Base-by-base conservation (phyloP, 768 basidiomycete genomes). In the Naganishia kalamii region DNA sequence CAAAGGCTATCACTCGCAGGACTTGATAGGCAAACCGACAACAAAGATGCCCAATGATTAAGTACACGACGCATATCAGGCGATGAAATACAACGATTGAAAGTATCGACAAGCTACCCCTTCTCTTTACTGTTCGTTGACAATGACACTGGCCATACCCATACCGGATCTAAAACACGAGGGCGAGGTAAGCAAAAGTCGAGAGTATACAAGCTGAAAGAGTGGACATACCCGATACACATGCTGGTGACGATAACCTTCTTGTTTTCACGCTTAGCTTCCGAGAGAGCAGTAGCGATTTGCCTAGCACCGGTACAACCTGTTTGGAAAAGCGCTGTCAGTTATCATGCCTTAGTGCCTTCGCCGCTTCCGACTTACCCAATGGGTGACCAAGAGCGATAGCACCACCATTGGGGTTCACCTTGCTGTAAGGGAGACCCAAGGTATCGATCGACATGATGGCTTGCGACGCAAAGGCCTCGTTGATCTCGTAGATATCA, bases 381-480 rank as follows among this genome's bases (percentile, higher is more conserved):
- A 62, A 30, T 50, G 30, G 49, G 66, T 76, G 54, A 90, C 88
- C 90, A 86, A 90, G 52, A 33, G 65, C 65, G 21, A 66, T 66
- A 32, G 59, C 57, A 33, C 65, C 88, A 68, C 88, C 89, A 15
- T 90, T 35, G 65, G 50, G 71, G 74, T 96, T 96, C 71, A 92
- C 87, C 77, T 87, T 92, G 25, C 71, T 72, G 60, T 72, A 75
- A 40, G 70, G 85, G 48, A 94, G 82, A 29, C 82, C 80, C 27
- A 93, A 82, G 72, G 90, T 81, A 71, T 93, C 88, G 8, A 93
- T 85, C 60, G 89, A 92, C 79, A 92, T 88, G n/a, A 88, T 89
- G 66, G 90, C 80, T 83, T 78, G 81, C 85, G 89, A 90, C 86
- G 51, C 89, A 85, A 93, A 94, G 0, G 92, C 92, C 77, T 75